Evolutionary conservation across 2,329 filamentous ascomycete species (phyloP).

Genomic region (Neoarthrinium moseri): DNA sequence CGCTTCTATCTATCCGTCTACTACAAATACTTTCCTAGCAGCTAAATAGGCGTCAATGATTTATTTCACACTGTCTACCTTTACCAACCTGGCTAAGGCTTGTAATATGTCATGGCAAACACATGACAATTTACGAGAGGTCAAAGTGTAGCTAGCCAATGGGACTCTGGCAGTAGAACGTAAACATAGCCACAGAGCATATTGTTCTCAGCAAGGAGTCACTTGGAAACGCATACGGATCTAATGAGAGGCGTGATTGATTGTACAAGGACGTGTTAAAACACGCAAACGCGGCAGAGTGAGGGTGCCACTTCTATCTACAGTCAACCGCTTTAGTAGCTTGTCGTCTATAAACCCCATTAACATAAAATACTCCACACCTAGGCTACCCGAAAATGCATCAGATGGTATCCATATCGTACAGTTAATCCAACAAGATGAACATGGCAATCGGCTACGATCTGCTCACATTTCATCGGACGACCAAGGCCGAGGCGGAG

Average conservation of each 20-base stretch:
- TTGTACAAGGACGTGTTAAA: conserved; percentile 3
- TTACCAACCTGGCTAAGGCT: too few relatives aligned
- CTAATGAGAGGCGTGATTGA: conserved; percentile 8
- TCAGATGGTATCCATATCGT: conserved; percentile 4
- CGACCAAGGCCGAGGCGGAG: conserved; percentile 33
- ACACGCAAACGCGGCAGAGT: neutral
- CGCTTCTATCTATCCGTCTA: too few relatives aligned
- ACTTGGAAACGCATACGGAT: too few relatives aligned
- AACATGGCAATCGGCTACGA: neutral
- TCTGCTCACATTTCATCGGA: conserved; percentile 12
- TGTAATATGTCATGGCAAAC: too few relatives aligned
- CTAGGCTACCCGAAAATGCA: conserved; percentile 6
- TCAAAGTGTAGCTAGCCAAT: too few relatives aligned
- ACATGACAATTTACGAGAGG: too few relatives aligned
- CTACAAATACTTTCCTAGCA: too few relatives aligned
- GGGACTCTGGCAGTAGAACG: too few relatives aligned
- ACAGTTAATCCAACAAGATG: neutral
- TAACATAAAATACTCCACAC: conserved; percentile 1
- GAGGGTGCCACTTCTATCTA: conserved; percentile 1
- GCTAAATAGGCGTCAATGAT: too few relatives aligned
- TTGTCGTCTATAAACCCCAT: conserved; percentile 3
- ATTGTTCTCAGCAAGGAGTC: too few relatives aligned
- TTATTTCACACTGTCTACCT: too few relatives aligned
- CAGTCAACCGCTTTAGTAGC: neutral
- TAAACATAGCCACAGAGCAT: too few relatives aligned